A percentile compares a stretch with the other conserved stretches of the same genome.
Conservation (phyloP, 331 rosid species). For the Prunus yedoensis region DNA sequence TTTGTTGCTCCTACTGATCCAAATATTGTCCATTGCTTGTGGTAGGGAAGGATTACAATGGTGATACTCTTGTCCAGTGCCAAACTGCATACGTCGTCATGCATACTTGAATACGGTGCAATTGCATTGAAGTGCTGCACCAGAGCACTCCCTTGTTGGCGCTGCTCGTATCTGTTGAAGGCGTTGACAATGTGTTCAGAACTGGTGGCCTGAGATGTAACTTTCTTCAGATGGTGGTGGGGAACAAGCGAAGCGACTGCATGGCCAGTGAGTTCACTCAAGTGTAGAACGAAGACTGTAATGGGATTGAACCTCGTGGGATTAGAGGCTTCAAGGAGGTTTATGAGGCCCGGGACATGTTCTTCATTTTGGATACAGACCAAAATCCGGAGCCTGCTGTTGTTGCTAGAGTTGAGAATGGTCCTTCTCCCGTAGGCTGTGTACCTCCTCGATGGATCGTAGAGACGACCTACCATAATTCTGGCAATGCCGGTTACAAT, state of each 20-base stretch:
- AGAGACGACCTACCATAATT: slow-evolving; percentile 2
- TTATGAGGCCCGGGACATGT: slow-evolving; percentile 14
- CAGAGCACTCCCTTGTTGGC: background rate
- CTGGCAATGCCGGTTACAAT: slow-evolving; percentile 16
- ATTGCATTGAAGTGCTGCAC: slow-evolving; percentile 15
- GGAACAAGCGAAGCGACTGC: slow-evolving; percentile 12
- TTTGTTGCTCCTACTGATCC: background rate
- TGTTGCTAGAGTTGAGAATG: slow-evolving; percentile 4
- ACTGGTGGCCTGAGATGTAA: background rate
- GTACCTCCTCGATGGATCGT: slow-evolving; percentile 31
- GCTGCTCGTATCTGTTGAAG: background rate
- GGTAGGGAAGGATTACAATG: slow-evolving; percentile 21
- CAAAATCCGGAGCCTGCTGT: slow-evolving; percentile 14
- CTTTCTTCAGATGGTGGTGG: background rate
- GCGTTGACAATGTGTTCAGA: background rate
- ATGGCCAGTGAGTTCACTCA: slow-evolving; percentile 15
- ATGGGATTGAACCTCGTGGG: slow-evolving; percentile 9
- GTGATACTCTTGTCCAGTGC: slow-evolving; percentile 22
- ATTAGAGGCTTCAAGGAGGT: slow-evolving; percentile 15
- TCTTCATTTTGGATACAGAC: slow-evolving; percentile 22
- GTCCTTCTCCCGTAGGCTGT: slow-evolving; percentile 6
- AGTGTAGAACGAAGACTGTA: slow-evolving; percentile 20
- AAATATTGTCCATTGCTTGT: slow-evolving; percentile 17
- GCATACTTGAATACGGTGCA: slow-evolving; percentile 21
- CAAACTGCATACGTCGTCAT: slow-evolving; percentile 21